phyloP scores from a whole-genome alignment of 129 eudicot genomes.

The Daucus carota region DNA sequence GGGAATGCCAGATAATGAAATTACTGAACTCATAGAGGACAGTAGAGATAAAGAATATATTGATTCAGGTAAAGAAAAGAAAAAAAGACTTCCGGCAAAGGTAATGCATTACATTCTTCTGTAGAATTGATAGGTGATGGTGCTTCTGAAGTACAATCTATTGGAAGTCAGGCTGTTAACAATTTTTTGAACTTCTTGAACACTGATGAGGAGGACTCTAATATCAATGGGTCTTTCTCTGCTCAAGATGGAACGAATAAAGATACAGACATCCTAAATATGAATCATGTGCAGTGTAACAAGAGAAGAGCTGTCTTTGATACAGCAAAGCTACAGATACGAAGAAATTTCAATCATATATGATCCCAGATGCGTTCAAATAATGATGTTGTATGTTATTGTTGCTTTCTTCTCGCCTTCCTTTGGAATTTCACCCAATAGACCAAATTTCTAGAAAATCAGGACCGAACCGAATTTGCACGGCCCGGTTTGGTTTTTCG shows the following conservation, averaged over 20 bases:
- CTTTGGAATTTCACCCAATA: conserved; percentile 97
- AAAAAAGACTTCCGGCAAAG: conserved; percentile 38
- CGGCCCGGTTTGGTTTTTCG: too few species aligned
- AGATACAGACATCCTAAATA: conserved; percentile 31
- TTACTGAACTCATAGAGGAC: conserved; percentile 54
- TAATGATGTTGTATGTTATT: conserved; percentile 85
- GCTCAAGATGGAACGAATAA: conserved; percentile 28
- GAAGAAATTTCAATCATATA: conserved; percentile 58
- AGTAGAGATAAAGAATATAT: conserved; percentile 3
- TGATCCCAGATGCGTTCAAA: conserved; percentile 95
- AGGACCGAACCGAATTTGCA: too few species aligned
- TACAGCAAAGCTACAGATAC: conserved; percentile 56
- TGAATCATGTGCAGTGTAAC: conserved; percentile 39
- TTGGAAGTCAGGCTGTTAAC: conserved; percentile 84
- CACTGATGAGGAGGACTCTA: conserved; percentile 49
- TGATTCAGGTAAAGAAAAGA: conserved; percentile 26
- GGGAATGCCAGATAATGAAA: conserved; percentile 41
- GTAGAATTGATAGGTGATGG: conserved; percentile 88
- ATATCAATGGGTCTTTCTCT: conserved; percentile 35
- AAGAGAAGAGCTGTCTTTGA: conserved; percentile 60
- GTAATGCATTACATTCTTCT: conserved; percentile 59
- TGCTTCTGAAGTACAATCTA: conserved; percentile 84
- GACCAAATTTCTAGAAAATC: too few species aligned
- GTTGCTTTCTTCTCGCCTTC: conserved; percentile 78
- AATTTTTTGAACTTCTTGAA: conserved; percentile 70